Evolutionary conservation across 192 early-diverging fungal genomes (phyloP).

Genomic region (Physocladia obscura): DNA sequence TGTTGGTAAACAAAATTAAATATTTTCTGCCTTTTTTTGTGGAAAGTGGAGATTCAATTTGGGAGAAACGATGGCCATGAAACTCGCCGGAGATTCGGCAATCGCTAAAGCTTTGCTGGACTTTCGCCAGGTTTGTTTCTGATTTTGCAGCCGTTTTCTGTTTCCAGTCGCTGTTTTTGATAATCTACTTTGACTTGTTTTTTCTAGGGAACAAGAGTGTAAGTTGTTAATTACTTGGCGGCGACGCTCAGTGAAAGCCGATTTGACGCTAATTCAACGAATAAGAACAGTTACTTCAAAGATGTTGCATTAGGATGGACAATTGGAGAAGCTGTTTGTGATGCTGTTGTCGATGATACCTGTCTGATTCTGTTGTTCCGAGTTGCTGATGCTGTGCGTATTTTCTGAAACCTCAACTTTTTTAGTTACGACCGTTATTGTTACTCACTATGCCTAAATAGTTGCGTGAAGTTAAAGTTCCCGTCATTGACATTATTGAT

Average conservation of each 20-base stretch:
- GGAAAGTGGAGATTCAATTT: too few species aligned
- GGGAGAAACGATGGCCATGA: too few species aligned
- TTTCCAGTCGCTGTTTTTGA: too few species aligned
- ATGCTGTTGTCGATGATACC: neutral
- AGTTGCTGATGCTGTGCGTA: neutral
- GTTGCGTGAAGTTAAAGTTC: too few species aligned
- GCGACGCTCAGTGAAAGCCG: neutral
- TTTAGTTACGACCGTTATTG: neutral
- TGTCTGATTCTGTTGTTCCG: neutral
- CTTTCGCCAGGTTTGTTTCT: too few species aligned
- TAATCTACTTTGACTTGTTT: too few species aligned
- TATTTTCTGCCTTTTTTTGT: too few species aligned
- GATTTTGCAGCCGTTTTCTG: too few species aligned
- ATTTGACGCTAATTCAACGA: neutral
- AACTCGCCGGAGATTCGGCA: too few species aligned
- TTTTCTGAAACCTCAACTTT: neutral
- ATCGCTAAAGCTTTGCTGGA: too few species aligned
- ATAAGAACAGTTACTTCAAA: constrained; percentile 51
- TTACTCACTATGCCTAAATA: neutral
- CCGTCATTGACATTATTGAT: too few species aligned
- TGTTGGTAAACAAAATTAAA: too few species aligned
- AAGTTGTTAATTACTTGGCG: neutral
- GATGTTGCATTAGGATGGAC: constrained; percentile 84
- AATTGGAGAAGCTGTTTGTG: constrained; percentile 43
- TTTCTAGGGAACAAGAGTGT: neutral